Percentiles rank a stretch among this genome's conserved stretches.
These are phyloP conservation scores for Diaporthe caulivora DNA, from an alignment of 2,329 filamentous ascomycete species.

Conservation along the genomic window DNA sequence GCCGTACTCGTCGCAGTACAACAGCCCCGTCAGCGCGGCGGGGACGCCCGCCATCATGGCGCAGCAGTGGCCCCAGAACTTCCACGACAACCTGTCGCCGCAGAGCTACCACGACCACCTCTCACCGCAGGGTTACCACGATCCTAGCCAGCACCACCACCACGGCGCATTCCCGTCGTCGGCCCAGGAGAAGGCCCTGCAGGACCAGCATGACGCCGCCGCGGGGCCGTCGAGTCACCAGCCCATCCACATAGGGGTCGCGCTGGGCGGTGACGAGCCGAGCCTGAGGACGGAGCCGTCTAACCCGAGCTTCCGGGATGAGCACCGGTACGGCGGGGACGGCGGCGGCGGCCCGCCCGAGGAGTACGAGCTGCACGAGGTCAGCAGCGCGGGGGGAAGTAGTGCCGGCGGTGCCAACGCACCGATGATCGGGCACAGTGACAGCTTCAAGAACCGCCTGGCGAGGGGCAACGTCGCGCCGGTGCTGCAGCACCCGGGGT, in stretches of 20 bases:
- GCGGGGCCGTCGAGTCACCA: conserved; percentile 29
- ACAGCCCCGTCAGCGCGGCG: conserved; percentile 65
- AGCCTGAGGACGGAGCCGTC: conserved; percentile 48
- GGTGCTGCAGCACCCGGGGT: conserved; percentile 60
- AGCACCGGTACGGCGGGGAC: conserved; percentile 42
- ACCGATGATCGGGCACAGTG: conserved; percentile 24
- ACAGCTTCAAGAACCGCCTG: conserved; percentile 41
- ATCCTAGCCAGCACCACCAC: conserved; percentile 35
- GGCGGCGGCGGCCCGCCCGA: conserved; percentile 49
- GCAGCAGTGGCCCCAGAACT: conserved; percentile 51
- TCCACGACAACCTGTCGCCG: conserved; percentile 30
- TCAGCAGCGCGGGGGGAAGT: conserved; percentile 47
- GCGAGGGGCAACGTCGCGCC: conserved; percentile 52
- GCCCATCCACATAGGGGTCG: conserved; percentile 55
- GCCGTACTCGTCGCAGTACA: conserved; percentile 71
- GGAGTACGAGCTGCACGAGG: conserved; percentile 63
- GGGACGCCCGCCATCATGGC: conserved; percentile 48
- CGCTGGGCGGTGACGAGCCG: conserved; percentile 55
- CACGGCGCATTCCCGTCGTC: conserved; percentile 47
- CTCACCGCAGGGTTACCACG: conserved; percentile 41
- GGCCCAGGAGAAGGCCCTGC: conserved; percentile 40
- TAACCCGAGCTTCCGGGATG: conserved; percentile 45
- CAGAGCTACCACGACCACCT: conserved; percentile 36
- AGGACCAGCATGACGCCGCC: conserved; percentile 34
- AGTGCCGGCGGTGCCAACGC: conserved; percentile 38